Evolutionary conservation across 805 yeast genomes (phyloP), one percentile per base, ranked within the genome.

Genomic region (Starmerella kuoi): DNA sequence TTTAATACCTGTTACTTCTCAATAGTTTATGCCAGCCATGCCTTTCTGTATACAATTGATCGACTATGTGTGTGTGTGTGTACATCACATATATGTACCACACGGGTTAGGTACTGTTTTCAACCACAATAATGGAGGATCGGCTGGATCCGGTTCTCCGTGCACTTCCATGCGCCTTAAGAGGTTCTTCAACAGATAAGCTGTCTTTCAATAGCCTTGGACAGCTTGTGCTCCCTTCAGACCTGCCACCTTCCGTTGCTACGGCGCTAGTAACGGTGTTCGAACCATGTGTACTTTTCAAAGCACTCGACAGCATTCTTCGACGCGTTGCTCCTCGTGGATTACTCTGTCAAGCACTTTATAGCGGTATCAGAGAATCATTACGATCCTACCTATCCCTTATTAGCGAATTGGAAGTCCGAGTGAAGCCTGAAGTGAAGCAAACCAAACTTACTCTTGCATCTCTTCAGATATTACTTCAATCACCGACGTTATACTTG

Each of bases 201-300:
- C 23, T 47, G 17, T 35, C 42, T 4, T 47, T 41, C 35, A 25
- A 34, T 19, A 26, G 23, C 8, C 21, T 7, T 1, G 46, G 38
- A 5, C 41, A 26, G 14, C 37, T 44, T 1, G 31, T 38, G 15
- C 23, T 48, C 20, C 45, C 49, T 12, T 19, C 35, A 2, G 30
- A 14, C 33, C 58, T 79, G 14, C 72, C 76, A 21, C 70, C 69
- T 46, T 72, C 85, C 5, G 64, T 72, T 20, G 67, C 77, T 35
- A 76, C 76, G 0, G 52, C 76, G 22, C 57, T 83, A 25, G 73
- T 69, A 42, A 58, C 67, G 22, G 61, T 81, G 1, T 62, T 79
- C 31, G 95, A 86, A 57, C 79, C 85, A 1, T 88, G 83, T 0
- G 60, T 86, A 26, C 61, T 85, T 2, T 83, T 72, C 59, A 68